Evolutionary conservation across 768 basidiomycete genomes (phyloP), one percentile per base, ranked within the genome.

Genomic region (Mycena sanguinolenta): DNA sequence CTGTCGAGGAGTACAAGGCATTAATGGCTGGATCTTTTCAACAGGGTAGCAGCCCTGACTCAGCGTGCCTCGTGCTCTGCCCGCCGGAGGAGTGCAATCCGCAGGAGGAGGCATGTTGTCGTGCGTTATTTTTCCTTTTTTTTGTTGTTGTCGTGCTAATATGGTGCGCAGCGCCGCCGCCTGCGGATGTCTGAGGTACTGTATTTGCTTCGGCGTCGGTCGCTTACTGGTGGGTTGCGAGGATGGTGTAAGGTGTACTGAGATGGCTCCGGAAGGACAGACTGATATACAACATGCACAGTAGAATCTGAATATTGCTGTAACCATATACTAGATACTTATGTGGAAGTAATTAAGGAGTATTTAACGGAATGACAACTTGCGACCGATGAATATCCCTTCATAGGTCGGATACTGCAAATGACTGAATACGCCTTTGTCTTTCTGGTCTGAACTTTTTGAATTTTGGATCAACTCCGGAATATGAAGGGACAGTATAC

Each of bases 71-170:
- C 54, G 65, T 71, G 28, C 59, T 58, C 34, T 71, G 70, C 55
- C 70, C 70, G 30, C 64, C 70, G 21, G 60, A 62, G 46, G 70
- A 71, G 65, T 71, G 70, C 23, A 62, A 71, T 17, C 70, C 70
- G 38, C 53, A 61, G 27, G 70, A 71, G 1, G 53, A 57, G 16
- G 59, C 70, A 9, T 71, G 70, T n/a, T 71, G 70, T 58, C 70
- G 70, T 71, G 34, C 53, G 69, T 70, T 13, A 14, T 14, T 30
- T 23, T 65, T 46, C 44, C 46, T n/a, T 27, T 32, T 14, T 30
- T 28, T n/a, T 19, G 1, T 23, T 30, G 44, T 14, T 23, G 8
- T 23, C 9, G 58, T 38, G 42, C 38, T 59, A 25, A 59, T 30
- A 12, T 2, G 27, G 17, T 42, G 19, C 17, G 4, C 27, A 59